Percentiles rank a stretch among this genome's conserved stretches.
These are phyloP conservation scores for Adansonia gregorii DNA, from an alignment of 441 rosid genomes.

Conservation along the genomic window DNA sequence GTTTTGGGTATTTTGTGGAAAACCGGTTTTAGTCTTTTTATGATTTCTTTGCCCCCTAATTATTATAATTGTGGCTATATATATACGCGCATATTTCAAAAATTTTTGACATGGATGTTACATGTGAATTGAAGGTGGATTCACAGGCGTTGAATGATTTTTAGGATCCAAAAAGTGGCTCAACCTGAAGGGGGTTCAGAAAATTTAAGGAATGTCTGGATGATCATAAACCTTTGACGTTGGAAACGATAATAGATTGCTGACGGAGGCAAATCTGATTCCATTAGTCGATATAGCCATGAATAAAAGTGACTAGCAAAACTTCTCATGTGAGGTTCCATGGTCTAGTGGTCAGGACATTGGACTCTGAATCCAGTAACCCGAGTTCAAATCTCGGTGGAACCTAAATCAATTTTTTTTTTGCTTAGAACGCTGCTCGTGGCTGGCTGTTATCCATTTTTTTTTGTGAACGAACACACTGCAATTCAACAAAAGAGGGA, in stretches of 20 bases:
- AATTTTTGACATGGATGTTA: constrained; percentile 14
- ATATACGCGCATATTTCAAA: background rate
- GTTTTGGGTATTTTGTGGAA: constrained; percentile 42
- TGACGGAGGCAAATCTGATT: too few relatives aligned
- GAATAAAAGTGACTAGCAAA: background rate
- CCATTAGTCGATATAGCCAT: too few relatives aligned
- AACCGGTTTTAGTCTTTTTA: constrained; percentile 17
- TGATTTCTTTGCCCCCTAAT: background rate
- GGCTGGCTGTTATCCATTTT: background rate
- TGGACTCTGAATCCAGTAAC: constrained; percentile 47
- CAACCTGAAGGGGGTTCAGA: too few relatives aligned
- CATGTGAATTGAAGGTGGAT: constrained; percentile 20
- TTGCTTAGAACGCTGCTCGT: background rate
- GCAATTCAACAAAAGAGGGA: background rate
- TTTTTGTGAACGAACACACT: background rate
- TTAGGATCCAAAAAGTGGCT: too few relatives aligned
- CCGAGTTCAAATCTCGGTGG: constrained; percentile 72
- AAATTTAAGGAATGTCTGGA: background rate
- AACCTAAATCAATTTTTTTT: constrained; percentile 22
- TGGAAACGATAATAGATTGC: too few relatives aligned
- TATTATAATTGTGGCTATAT: constrained; percentile 6
- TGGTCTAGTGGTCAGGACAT: constrained; percentile 71
- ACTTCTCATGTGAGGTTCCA: constrained; percentile 36
- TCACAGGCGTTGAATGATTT: background rate
- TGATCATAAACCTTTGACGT: too few relatives aligned